Evolutionary conservation across 2,329 filamentous ascomycete species (phyloP).

Genomic region (Monosporascus sp.): DNA sequence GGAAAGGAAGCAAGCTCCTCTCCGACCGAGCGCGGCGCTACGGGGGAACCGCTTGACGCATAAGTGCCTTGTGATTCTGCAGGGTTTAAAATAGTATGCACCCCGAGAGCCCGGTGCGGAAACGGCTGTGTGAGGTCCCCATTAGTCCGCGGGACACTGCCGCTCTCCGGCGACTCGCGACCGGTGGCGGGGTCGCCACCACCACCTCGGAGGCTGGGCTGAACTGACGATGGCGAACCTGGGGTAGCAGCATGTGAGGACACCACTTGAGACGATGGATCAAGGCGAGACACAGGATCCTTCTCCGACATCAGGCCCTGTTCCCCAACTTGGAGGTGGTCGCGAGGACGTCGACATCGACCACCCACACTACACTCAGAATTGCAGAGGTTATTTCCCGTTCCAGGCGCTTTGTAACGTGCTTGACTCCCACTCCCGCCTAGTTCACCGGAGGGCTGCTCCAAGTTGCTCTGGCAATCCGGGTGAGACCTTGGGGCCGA

Average conservation of each 20-base stretch:
- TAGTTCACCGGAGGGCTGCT: conserved; percentile 18
- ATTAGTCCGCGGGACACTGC: conserved; percentile 22
- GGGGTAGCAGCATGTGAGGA: conserved; percentile 35
- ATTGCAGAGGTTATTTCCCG: conserved; percentile 24
- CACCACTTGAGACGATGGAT: conserved; percentile 45
- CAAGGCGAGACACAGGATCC: conserved; percentile 51
- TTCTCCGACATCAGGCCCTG: conserved; percentile 62
- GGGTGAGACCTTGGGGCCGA: conserved; percentile 22
- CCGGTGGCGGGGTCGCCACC: conserved; percentile 25
- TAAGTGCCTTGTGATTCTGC: conserved; percentile 24
- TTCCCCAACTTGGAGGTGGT: conserved; percentile 49
- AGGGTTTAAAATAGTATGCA: conserved; percentile 42
- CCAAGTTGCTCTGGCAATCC: conserved; percentile 17
- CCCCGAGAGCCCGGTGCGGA: conserved; percentile 32
- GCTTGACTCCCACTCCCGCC: conserved; percentile 21
- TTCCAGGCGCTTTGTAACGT: conserved; percentile 18
- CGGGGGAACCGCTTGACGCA: background rate
- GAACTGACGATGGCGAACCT: conserved; percentile 23
- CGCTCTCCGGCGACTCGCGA: conserved; percentile 22
- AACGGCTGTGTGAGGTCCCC: conserved; percentile 24
- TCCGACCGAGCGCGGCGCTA: conserved; percentile 12
- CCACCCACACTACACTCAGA: conserved; percentile 26
- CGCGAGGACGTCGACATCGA: conserved; percentile 56
- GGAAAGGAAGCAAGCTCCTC: conserved; percentile 10
- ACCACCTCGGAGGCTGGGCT: conserved; percentile 23